phyloP scores from a whole-genome alignment of 2,329 filamentous ascomycete species.

The Peltaster fructicola region DNA sequence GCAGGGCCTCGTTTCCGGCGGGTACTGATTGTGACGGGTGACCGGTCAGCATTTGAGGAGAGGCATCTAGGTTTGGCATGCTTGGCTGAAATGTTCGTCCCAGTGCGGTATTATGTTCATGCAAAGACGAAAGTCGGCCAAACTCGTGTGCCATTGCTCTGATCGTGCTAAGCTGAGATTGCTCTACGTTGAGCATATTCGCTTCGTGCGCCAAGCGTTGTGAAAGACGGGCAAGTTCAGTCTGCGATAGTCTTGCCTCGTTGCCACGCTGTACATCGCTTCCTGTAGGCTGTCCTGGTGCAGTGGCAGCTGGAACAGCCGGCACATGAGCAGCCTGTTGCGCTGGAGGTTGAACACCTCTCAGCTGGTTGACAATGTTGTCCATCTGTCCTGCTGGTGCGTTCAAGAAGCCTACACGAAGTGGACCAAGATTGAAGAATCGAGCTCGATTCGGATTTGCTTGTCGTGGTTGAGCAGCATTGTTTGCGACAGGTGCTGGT shows the following conservation, averaged over 20 bases:
- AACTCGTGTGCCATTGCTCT: constrained; percentile 51
- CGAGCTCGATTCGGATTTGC: constrained; percentile 18
- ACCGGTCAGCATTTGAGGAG: too few relatives aligned
- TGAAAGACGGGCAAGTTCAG: constrained; percentile 12
- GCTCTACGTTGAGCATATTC: constrained; percentile 40
- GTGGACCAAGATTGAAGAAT: constrained; percentile 54
- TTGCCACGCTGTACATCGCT: constrained; percentile 17
- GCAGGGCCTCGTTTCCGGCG: constrained; percentile 29
- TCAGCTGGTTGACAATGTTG: constrained; percentile 23
- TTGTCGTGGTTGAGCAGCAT: constrained; percentile 8
- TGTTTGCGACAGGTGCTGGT: constrained; percentile 4
- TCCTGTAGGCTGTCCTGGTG: constrained; percentile 2
- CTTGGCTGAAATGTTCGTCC: too few relatives aligned
- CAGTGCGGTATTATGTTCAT: too few relatives aligned
- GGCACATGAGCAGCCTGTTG: constrained; percentile 9
- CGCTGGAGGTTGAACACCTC: constrained; percentile 8
- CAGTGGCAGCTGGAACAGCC: constrained; percentile 12
- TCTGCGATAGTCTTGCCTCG: constrained; percentile 18
- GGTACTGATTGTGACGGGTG: too few relatives aligned
- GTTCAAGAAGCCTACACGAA: constrained; percentile 52
- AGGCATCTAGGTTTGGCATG: too few relatives aligned
- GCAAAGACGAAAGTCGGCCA: too few relatives aligned
- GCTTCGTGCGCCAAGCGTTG: constrained; percentile 53
- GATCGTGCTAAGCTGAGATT: constrained; percentile 52
- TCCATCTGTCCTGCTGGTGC: constrained; percentile 31